These are phyloP conservation scores for Collybiopsis confluens DNA, from an alignment of 768 basidiomycete genomes.

Conservation along the genomic window DNA sequence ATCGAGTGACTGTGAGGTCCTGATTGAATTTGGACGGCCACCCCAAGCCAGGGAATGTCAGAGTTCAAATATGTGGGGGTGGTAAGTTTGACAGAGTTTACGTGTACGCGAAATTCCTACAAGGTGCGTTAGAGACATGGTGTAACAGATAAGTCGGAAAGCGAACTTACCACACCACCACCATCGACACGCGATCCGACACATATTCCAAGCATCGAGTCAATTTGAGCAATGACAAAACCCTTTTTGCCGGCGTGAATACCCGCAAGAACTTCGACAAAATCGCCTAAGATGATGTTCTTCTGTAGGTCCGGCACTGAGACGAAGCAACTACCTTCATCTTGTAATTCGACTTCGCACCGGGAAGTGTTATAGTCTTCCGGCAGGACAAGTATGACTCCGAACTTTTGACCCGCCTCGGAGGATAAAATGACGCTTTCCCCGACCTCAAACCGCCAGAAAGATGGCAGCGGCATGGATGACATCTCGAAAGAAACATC, in stretches of 20 bases:
- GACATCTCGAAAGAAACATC: background rate
- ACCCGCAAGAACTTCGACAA: background rate
- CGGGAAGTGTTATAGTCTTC: background rate
- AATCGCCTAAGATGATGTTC: background rate
- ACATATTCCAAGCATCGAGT: background rate
- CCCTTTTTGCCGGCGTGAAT: background rate
- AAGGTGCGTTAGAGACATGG: too few species aligned
- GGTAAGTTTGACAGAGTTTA: background rate
- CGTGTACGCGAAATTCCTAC: background rate
- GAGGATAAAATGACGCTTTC: background rate
- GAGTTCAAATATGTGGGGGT: background rate
- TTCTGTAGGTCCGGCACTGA: background rate
- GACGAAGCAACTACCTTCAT: background rate
- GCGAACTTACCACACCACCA: background rate
- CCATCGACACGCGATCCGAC: background rate
- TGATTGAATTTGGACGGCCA: background rate
- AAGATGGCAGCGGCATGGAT: conserved; percentile 1
- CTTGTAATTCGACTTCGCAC: background rate
- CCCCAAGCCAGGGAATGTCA: background rate
- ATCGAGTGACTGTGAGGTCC: background rate
- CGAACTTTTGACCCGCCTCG: background rate
- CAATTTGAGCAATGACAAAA: background rate
- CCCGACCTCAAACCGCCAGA: conserved; percentile 1
- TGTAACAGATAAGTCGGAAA: too few species aligned
- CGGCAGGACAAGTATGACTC: background rate